A percentile compares a stretch with the other conserved stretches of the same genome.
Evolutionary conservation across 768 basidiomycete genomes (phyloP).

Genomic region (Pulveroboletus frians): DNA sequence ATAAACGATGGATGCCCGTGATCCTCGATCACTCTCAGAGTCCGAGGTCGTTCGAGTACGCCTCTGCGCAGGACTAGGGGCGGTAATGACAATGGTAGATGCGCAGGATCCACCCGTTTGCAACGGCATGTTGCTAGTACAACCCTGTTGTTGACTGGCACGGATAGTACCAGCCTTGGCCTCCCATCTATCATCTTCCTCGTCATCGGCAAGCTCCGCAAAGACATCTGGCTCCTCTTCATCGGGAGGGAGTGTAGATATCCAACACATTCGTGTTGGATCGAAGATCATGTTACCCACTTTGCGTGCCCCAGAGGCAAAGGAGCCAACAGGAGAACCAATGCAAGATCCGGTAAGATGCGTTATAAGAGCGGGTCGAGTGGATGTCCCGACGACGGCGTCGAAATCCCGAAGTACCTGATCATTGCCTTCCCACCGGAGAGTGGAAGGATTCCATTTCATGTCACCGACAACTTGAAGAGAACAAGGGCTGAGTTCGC

Average conservation of each 20-base stretch:
- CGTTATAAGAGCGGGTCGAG: slow-evolving; percentile 92
- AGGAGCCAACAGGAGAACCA: slow-evolving; percentile 70
- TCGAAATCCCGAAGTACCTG: slow-evolving; percentile 89
- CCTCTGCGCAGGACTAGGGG: slow-evolving; percentile 57
- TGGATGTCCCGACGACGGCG: slow-evolving; percentile 67
- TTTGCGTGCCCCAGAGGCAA: slow-evolving; percentile 74
- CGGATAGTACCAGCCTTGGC: slow-evolving; percentile 77
- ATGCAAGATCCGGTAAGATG: slow-evolving; percentile 87
- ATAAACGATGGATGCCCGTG: slow-evolving; percentile 71
- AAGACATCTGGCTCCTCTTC: slow-evolving; percentile 97
- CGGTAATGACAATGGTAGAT: slow-evolving; percentile 33
- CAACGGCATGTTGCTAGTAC: slow-evolving; percentile 22
- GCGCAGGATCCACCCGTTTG: slow-evolving; percentile 22
- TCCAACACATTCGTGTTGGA: slow-evolving; percentile 91
- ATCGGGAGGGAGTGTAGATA: slow-evolving; percentile 77
- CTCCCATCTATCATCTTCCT: slow-evolving; percentile 70
- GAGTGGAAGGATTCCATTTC: slow-evolving; percentile 89
- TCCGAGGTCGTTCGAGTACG: slow-evolving; percentile 67
- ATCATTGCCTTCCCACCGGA: slow-evolving; percentile 98
- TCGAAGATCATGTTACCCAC: slow-evolving; percentile 99
- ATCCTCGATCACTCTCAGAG: slow-evolving; percentile 68
- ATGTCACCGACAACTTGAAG: slow-evolving; percentile 84
- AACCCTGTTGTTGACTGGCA: slow-evolving; percentile 45
- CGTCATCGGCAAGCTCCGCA: slow-evolving; percentile 87
- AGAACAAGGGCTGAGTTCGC: slow-evolving; percentile 13